phyloP scores from a whole-genome alignment of 441 rosid species.

The Omphalea diandra region DNA sequence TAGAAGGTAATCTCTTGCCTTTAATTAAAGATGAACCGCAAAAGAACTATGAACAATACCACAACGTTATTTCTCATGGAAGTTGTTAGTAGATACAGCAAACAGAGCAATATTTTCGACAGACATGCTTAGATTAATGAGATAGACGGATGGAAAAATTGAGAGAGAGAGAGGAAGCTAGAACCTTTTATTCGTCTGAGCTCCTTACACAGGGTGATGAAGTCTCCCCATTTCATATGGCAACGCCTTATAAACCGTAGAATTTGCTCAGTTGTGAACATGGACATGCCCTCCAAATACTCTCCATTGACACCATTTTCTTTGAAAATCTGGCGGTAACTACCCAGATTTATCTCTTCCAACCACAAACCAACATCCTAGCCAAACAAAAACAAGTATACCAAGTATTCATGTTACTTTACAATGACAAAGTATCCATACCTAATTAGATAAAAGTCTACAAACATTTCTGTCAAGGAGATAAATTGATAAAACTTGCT shows the following conservation, averaged over 20 bases:
- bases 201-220: conserved; percentile 95
- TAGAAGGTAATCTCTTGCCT: background rate
- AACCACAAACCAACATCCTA: conserved; percentile 99
- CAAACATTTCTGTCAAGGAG: background rate
- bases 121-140: background rate
- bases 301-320: conserved; percentile 97
- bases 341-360: conserved; percentile 89
- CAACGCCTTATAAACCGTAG: conserved; percentile 96
- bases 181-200: conserved; percentile 96
- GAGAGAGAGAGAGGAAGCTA: background rate
- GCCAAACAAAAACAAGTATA: conserved; percentile 9
- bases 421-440: background rate
- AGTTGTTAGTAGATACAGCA: background rate
- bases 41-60: background rate
- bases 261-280: conserved; percentile 98
- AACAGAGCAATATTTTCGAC: background rate
- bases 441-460: background rate
- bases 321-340: conserved; percentile 89
- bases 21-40: background rate
- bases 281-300: conserved; percentile 96
- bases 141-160: background rate
- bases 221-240: conserved; percentile 99
- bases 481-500: background rate
- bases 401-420: background rate
- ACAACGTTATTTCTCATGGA: background rate